These are phyloP conservation scores for Ailanthus altissimus DNA, from an alignment of 345 rosid species.

Conservation along the genomic window DNA sequence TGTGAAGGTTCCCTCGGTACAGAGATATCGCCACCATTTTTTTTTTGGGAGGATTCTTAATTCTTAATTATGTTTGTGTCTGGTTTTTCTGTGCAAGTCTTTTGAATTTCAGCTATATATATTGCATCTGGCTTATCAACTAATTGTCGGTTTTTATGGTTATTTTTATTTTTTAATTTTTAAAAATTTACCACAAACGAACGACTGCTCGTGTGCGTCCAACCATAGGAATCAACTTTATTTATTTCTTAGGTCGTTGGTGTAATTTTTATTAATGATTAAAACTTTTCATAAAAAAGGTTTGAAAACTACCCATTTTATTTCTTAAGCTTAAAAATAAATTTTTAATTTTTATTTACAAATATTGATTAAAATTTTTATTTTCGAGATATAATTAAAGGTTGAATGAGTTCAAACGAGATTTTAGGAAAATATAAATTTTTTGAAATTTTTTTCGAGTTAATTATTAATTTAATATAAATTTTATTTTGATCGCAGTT, in stretches of 20 bases:
- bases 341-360: no score
- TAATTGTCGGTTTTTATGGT: neutral
- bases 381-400: no score
- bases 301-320: neutral
- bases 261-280: no score
- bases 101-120: neutral
- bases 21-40: slow-evolving; percentile 88
- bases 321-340: neutral
- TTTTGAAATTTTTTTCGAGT: no score
- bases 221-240: neutral
- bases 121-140: neutral
- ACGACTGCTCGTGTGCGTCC: neutral
- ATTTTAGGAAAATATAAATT: no score
- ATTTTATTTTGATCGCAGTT: no score
- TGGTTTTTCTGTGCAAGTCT: neutral
- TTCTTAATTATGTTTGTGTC: neutral
- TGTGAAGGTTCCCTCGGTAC: slow-evolving; percentile 90
- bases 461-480: no score
- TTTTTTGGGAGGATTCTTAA: neutral
- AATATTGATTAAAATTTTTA: no score
- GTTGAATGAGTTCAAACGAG: no score
- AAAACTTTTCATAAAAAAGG: no score
- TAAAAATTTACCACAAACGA: slow-evolving; percentile 5
- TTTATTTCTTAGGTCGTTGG: no score
- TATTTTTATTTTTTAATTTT: neutral